Evolutionary conservation across 2,329 filamentous ascomycete genomes (phyloP), one percentile per base, ranked within the genome.

Genomic region (Sporothrix euskadiensis): DNA sequence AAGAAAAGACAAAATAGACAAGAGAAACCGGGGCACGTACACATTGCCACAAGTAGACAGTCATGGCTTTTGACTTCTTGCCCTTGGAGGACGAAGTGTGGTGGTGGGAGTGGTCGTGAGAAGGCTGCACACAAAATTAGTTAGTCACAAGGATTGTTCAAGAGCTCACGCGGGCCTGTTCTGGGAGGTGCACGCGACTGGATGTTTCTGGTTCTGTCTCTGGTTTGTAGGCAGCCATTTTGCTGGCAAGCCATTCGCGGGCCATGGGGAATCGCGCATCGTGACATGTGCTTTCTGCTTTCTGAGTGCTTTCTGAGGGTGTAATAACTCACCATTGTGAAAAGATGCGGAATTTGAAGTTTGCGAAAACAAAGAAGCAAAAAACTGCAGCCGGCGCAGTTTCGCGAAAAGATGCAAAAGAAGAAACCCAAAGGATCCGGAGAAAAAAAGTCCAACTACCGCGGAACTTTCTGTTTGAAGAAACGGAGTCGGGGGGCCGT

Each of bases 1-100:
- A 19, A 44, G 54, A 9, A 12, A 26, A 14, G 26, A n/a, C 14
- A 47, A 16, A 19, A 39, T 3, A 63, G 6, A 49, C 9, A 6
- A 8, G 47, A 47, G 1, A 12, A 5, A 22, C 3, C 16, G 32
- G 47, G 39, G 4, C 6, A 72, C 49, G 19, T 72, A 75, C 74
- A 56, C 74, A 75, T 65, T 44, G 22, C 74, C 74, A 75, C 3
- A 70, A 12, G 49, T 74, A 75, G 19, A 68, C 54, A 47, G 35
- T 52, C 32, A 39, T 26, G 32, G 30, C 68, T 16, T 71, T 71
- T 35, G 49, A 57, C 49, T 44, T 68, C 12, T 47, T 19, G 49
- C 39, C 22, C 52, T 49, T 49, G 47, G 35, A 35, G 35, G 71
- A 49, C 9, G 71, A 39, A n/a, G 35, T 12, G 71, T 59, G 61